Base-by-base conservation (phyloP, 75 land plant genomes). In the Selaginella moellendorffii region DNA sequence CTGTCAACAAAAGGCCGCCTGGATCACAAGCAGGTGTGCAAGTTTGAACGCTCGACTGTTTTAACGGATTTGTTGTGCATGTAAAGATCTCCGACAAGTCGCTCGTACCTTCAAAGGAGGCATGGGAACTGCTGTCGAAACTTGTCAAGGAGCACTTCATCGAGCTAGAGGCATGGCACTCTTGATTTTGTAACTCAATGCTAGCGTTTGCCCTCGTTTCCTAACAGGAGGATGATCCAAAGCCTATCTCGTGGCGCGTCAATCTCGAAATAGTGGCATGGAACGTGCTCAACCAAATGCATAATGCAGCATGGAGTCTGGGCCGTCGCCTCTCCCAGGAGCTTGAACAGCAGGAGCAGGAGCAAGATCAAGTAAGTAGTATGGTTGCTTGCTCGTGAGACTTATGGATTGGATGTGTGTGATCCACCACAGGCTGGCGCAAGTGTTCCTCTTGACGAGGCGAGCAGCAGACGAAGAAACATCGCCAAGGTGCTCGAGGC, bases 31-130 rank as follows among this genome's bases (percentile, higher is more conserved):
- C 80, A 78, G 78, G 80, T 71, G 70, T 30, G 28, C 23, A 27
- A 8, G 21, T 27, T 8, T 42, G 51, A n/a, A 9, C 20, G 1
- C 2, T 36, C 20, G 31, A 64, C 1, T n/a, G 14, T 64, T 19
- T 1, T 9, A 22, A 2, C 31, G 54, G 20, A 29, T 18, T n/a
- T 30, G 53, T 29, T 26, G 28, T 70, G 24, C 79, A n/a, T n/a
- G n/a, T n/a, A n/a, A n/a, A 93, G 98, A 83, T 93, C 53, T 72
- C 87, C 27, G 90, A 85, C 24, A 60, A 2, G 18, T 74, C 86
- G 61, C 76, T 93, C 51, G 74, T 79, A 29, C 90, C 83, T 2
- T 74, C 77, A 76, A 78, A 77, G 60, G 87, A 88, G 30, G 68
- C 83, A 27, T 30, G 62, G 24, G 80, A 71, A 53, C 63, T 81